These are phyloP conservation scores for Botryosphaeria agaves DNA, from an alignment of 2,329 filamentous ascomycete species.

Conservation along the genomic window DNA sequence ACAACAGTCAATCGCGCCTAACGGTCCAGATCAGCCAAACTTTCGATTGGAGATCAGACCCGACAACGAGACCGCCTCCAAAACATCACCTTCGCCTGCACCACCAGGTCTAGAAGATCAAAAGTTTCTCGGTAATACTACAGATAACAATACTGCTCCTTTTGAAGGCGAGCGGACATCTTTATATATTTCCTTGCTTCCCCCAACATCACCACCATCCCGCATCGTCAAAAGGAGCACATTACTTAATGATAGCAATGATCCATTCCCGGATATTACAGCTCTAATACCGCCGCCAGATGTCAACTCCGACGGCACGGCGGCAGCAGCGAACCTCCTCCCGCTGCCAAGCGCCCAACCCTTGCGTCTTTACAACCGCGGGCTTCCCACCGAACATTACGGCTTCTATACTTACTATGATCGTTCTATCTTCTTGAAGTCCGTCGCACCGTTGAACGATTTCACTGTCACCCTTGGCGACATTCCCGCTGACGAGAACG, in stretches of 20 bases:
- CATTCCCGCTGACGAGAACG: slow-evolving; percentile 28
- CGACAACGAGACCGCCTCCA: slow-evolving; percentile 30
- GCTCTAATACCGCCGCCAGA: slow-evolving; percentile 45
- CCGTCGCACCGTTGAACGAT: slow-evolving; percentile 35
- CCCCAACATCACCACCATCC: slow-evolving; percentile 9
- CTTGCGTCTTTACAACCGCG: slow-evolving; percentile 70
- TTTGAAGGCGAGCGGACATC: slow-evolving; percentile 79
- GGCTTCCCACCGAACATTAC: slow-evolving; percentile 67
- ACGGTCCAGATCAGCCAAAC: slow-evolving; percentile 51
- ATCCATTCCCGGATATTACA: slow-evolving; percentile 27
- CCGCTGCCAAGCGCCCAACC: slow-evolving; percentile 56
- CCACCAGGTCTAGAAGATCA: slow-evolving; percentile 52
- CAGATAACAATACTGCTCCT: slow-evolving; percentile 50
- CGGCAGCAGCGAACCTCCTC: slow-evolving; percentile 53
- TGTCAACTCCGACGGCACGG: slow-evolving; percentile 50
- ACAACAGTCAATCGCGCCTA: slow-evolving; percentile 45
- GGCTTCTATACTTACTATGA: slow-evolving; percentile 89
- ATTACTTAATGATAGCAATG: slow-evolving; percentile 5
- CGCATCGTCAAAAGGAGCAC: slow-evolving; percentile 18
- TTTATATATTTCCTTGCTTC: slow-evolving; percentile 65
- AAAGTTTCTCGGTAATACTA: slow-evolving; percentile 70
- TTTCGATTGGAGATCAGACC: slow-evolving; percentile 62
- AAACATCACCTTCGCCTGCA: slow-evolving; percentile 29
- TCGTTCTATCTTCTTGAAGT: slow-evolving; percentile 67
- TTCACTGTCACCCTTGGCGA: slow-evolving; percentile 21